A percentile compares a stretch with the other conserved stretches of the same genome.
These are phyloP conservation scores for Nepenthes mirabilis DNA, from an alignment of 148 eudicot genomes.

Conservation along the genomic window DNA sequence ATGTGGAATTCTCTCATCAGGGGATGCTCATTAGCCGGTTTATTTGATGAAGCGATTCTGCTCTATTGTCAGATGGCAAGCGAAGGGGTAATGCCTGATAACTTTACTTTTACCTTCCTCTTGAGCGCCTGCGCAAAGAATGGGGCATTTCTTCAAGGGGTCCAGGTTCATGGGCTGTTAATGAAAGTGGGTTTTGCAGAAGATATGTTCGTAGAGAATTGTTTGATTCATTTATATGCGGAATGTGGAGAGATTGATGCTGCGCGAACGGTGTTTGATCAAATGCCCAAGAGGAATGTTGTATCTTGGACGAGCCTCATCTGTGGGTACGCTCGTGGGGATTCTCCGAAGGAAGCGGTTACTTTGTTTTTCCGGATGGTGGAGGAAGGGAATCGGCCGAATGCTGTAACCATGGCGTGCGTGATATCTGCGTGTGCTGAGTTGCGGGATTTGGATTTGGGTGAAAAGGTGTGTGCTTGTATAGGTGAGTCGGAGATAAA, in stretches of 20 bases:
- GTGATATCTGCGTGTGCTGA: conserved; percentile 43
- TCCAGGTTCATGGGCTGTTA: conserved; percentile 20
- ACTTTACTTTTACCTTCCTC: conserved; percentile 18
- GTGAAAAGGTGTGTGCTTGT: conserved; percentile 23
- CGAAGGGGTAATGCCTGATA: conserved; percentile 17
- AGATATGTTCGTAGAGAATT: conserved; percentile 22
- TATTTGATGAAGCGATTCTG: conserved; percentile 11
- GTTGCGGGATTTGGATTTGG: conserved; percentile 34
- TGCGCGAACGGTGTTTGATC: conserved; percentile 9
- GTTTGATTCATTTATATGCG: conserved; percentile 20
- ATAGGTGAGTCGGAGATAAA: conserved; percentile 18
- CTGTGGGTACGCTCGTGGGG: conserved; percentile 21
- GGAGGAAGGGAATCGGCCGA: conserved; percentile 26
- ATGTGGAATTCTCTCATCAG: conserved; percentile 24
- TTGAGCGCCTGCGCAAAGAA: conserved; percentile 21
- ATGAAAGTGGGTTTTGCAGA: conserved; percentile 18
- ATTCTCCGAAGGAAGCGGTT: conserved; percentile 2
- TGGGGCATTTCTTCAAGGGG: conserved; percentile 11
- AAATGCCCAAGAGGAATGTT: conserved; percentile 15
- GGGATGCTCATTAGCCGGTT: conserved; percentile 16
- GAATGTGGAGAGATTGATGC: conserved; percentile 19
- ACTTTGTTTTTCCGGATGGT: conserved; percentile 14
- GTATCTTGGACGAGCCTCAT: conserved; percentile 32
- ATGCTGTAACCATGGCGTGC: conserved; percentile 42
- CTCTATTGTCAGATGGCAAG: conserved; percentile 10